Evolutionary conservation across 176 grass and related monocot genomes (phyloP).

Genomic region (Echinochloa phyllopogon): DNA sequence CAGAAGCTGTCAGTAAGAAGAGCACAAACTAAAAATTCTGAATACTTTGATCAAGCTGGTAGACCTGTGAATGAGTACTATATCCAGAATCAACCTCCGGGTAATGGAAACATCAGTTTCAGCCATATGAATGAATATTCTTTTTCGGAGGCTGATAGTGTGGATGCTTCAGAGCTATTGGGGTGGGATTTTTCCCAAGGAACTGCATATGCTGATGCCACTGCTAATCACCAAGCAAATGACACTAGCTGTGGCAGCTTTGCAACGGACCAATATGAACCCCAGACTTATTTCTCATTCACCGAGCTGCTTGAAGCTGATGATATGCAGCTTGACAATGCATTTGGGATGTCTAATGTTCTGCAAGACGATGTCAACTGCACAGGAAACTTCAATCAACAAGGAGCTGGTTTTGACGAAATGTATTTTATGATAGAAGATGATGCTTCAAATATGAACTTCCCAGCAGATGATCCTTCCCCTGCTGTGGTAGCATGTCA

Average conservation of each 20-base stretch:
- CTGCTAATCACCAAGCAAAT: slow-evolving; percentile 45
- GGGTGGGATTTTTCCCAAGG: slow-evolving; percentile 59
- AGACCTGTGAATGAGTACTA: slow-evolving; percentile 37
- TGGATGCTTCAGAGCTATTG: slow-evolving; percentile 58
- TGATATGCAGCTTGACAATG: slow-evolving; percentile 56
- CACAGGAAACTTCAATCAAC: slow-evolving; percentile 41
- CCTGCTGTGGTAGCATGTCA: slow-evolving; percentile 41
- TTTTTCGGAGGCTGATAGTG: slow-evolving; percentile 49
- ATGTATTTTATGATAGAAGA: slow-evolving; percentile 35
- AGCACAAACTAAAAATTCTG: slow-evolving; percentile 52
- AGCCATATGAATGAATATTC: slow-evolving; percentile 50
- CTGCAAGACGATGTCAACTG: slow-evolving; percentile 38
- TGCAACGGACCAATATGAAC: slow-evolving; percentile 56
- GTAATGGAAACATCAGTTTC: slow-evolving; percentile 47
- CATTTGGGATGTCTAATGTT: slow-evolving; percentile 42
- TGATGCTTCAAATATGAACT: slow-evolving; percentile 36
- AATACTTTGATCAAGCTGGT: slow-evolving; percentile 46
- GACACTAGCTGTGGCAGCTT: slow-evolving; percentile 48
- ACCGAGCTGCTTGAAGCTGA: slow-evolving; percentile 76
- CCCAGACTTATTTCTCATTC: slow-evolving; percentile 80
- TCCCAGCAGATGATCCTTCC: slow-evolving; percentile 25
- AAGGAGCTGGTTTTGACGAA: slow-evolving; percentile 48
- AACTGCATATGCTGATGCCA: slow-evolving; percentile 40
- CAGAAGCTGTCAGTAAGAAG: slow-evolving; percentile 91
- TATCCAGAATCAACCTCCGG: slow-evolving; percentile 39